These are phyloP conservation scores for Nemania abortiva DNA, from an alignment of 2,329 filamentous ascomycete genomes.

Conservation along the genomic window DNA sequence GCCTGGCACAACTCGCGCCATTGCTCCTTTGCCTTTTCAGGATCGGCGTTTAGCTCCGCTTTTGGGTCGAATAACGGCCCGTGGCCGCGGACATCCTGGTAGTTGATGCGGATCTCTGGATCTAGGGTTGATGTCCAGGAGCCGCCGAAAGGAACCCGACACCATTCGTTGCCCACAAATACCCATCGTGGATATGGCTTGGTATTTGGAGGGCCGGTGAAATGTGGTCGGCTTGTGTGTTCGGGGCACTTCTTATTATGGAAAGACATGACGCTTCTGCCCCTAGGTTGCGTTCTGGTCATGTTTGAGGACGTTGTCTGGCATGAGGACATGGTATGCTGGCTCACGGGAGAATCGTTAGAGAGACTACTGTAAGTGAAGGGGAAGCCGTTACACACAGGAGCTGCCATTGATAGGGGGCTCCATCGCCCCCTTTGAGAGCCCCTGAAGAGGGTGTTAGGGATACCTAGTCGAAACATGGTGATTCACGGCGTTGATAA, in stretches of 20 bases:
- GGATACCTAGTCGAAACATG: slow-evolving; percentile 4
- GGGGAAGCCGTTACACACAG: neutral
- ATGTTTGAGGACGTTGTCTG: no score
- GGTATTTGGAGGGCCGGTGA: neutral
- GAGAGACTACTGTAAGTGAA: neutral
- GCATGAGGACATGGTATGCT: neutral
- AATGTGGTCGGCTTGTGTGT: no score
- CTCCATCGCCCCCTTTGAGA: neutral
- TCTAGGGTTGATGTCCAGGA: neutral
- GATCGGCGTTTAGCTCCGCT: slow-evolving; percentile 4
- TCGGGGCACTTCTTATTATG: neutral
- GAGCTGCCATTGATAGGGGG: neutral
- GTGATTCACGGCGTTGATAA: neutral
- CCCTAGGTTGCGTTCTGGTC: neutral
- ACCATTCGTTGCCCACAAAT: no score
- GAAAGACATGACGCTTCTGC: neutral
- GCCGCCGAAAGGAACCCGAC: neutral
- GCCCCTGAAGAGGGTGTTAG: neutral
- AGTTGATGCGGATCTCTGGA: neutral
- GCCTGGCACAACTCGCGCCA: slow-evolving; percentile 8
- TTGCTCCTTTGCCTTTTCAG: slow-evolving; percentile 1
- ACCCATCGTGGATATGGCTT: neutral
- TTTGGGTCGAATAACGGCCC: slow-evolving; percentile 18
- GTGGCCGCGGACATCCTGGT: slow-evolving; percentile 11
- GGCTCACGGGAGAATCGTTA: neutral